Base-by-base conservation (phyloP, 2,329 filamentous ascomycete species). In the Fusarium clavum region DNA sequence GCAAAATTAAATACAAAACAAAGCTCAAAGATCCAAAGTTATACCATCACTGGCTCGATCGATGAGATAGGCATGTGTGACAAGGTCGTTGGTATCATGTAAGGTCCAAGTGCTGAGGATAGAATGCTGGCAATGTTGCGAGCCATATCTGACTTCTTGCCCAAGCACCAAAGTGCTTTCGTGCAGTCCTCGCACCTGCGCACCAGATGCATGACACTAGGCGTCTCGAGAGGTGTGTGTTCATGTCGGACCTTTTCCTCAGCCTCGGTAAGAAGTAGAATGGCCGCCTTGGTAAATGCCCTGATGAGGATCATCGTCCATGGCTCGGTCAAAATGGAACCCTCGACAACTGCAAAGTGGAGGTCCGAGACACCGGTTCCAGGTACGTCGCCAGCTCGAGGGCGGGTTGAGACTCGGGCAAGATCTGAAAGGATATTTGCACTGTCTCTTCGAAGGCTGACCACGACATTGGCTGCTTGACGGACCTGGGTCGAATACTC, bases 281-380 rank as follows among this genome's bases (percentile, higher is more conserved):
- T 72, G 4, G 77, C 82, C 1, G 85, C 83, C 71, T 83, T 85
- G 25, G 83, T 81, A 61, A 88, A 88, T 0, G 83, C 83, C 27
- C 85, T 80, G 45, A 88, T 83, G 29, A 88, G 76, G 5, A 88
- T 83, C 41, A 84, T 83, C 2, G 86, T 88, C 87, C 87, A 89
- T 4, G 87, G 87, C 68, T 89, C 87, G 1, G 86, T 88, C 58
- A 90, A 73, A n/a, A 90, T 79, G 2, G 87, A 84, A 4, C 84
- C 86, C 61, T 87, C 81, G 44, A 83, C 85, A 25, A 88, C 79
- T 1, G 86, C 85, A 59, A 84, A 83, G 72, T 88, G 86, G 57
- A 87, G 85, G 24, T 84, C 82, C 4, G 70, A 67, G 45, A 71
- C 56, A 29, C 73, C 72, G 6, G 69, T 69, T 9, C 73, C 73